phyloP scores from a whole-genome alignment of 768 basidiomycete species.

The Lactifluus pinguis region DNA sequence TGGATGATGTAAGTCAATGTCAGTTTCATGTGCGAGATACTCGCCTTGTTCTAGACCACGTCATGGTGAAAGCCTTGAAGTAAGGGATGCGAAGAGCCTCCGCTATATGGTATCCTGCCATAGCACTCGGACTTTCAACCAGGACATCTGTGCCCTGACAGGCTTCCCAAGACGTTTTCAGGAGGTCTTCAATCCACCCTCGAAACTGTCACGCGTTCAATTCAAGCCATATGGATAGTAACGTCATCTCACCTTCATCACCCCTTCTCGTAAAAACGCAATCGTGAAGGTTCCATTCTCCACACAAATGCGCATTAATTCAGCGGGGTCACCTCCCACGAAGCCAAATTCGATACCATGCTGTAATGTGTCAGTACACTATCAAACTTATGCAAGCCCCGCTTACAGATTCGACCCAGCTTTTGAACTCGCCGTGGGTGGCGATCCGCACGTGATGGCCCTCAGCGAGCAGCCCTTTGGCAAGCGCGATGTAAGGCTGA shows the following conservation, averaged over 20 bases:
- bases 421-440: slow-evolving; percentile 89
- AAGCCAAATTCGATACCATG: slow-evolving; percentile 93
- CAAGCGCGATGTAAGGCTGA: slow-evolving; percentile 94
- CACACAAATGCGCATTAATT: slow-evolving; percentile 94
- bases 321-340: slow-evolving; percentile 96
- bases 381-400: neutral
- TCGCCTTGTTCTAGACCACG: slow-evolving; percentile 86
- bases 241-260: slow-evolving; percentile 56
- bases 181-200: slow-evolving; percentile 94
- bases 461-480: slow-evolving; percentile 83
- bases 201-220: slow-evolving; percentile 57
- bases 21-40: slow-evolving; percentile 19
- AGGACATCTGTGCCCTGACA: slow-evolving; percentile 92
- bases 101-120: slow-evolving; percentile 96
- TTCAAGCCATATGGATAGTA: neutral
- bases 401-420: slow-evolving; percentile 90
- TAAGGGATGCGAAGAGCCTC: slow-evolving; percentile 91
- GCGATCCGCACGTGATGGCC: slow-evolving; percentile 89
- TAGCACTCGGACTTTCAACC: slow-evolving; percentile 92
- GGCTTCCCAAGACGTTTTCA: slow-evolving; percentile 92
- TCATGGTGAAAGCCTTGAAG: slow-evolving; percentile 95
- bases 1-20: neutral
- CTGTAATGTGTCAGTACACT: slow-evolving; percentile 31
- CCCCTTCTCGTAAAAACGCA: slow-evolving; percentile 84
- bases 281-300: slow-evolving; percentile 98